Conservation (phyloP, 495 filamentous ascomycete species). For the Sabuloglossum arenarium region DNA sequence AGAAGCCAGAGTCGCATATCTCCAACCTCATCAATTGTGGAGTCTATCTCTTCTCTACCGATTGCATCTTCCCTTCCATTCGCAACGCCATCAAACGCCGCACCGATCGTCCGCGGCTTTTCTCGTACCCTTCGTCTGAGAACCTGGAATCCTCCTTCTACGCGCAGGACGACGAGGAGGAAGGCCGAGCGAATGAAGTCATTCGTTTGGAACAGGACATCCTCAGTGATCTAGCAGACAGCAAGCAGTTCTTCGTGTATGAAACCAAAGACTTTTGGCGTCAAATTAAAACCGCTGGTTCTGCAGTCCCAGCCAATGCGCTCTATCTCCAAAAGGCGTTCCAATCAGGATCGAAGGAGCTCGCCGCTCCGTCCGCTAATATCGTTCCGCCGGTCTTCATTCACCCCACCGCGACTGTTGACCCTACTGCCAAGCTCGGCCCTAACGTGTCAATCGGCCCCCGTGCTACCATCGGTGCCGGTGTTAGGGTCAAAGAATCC, state of each 20-base stretch:
- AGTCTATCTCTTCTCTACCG: slow-evolving; percentile 90
- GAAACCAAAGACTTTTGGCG: slow-evolving; percentile 99
- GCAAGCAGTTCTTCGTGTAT: slow-evolving; percentile 93
- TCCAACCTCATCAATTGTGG: slow-evolving; percentile 99
- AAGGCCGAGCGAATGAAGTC: slow-evolving; percentile 61
- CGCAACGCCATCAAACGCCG: slow-evolving; percentile 90
- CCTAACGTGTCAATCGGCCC: slow-evolving; percentile 94
- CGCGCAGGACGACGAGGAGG: slow-evolving; percentile 47
- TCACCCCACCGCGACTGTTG: slow-evolving; percentile 81
- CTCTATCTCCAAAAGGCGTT: slow-evolving; percentile 92
- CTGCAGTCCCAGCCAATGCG: slow-evolving; percentile 90
- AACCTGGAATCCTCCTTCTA: slow-evolving; percentile 68
- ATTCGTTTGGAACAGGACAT: slow-evolving; percentile 96
- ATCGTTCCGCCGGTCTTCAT: slow-evolving; percentile 93
- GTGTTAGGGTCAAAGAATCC: slow-evolving; percentile 82
- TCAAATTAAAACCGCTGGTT: slow-evolving; percentile 98
- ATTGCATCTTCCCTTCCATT: slow-evolving; percentile 92
- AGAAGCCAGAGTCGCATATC: slow-evolving; percentile 97
- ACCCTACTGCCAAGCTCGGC: slow-evolving; percentile 88
- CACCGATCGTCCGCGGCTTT: slow-evolving; percentile 69
- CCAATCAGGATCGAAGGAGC: slow-evolving; percentile 64
- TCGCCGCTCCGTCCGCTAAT: slow-evolving; percentile 65
- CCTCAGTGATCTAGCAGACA: slow-evolving; percentile 86
- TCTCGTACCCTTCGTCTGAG: slow-evolving; percentile 88
- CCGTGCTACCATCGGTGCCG: slow-evolving; percentile 62